Conservation (phyloP, 2,329 filamentous ascomycete genomes). For the Fusarium brevicatenulatum region DNA sequence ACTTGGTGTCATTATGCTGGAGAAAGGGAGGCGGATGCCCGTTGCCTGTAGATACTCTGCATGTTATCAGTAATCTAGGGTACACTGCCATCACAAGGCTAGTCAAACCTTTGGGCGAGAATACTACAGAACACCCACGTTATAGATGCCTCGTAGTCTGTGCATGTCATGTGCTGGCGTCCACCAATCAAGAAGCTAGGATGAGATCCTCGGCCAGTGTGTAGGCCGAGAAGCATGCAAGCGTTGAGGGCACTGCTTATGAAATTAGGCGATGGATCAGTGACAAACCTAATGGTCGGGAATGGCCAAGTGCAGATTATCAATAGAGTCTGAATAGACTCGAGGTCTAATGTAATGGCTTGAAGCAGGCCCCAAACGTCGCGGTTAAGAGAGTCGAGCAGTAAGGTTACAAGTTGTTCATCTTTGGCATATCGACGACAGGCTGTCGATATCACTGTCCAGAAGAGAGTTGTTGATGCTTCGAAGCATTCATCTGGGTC, state of each 20-base stretch:
- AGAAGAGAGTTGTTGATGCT: constrained; percentile 61
- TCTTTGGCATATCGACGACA: constrained; percentile 61
- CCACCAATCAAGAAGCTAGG: constrained; percentile 59
- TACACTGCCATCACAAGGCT: neutral
- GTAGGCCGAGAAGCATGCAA: constrained; percentile 60
- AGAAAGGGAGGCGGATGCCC: constrained; percentile 62
- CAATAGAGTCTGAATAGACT: constrained; percentile 63
- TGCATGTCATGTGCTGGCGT: constrained; percentile 55
- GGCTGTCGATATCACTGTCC: constrained; percentile 63
- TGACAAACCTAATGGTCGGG: constrained; percentile 61
- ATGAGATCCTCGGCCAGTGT: constrained; percentile 63
- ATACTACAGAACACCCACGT: constrained; percentile 66
- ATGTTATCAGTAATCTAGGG: constrained; percentile 3
- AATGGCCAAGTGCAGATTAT: constrained; percentile 63
- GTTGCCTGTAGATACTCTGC: constrained; percentile 51
- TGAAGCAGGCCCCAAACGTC: constrained; percentile 59
- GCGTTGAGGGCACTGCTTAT: constrained; percentile 59
- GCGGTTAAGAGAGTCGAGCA: constrained; percentile 58
- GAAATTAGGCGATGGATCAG: constrained; percentile 61
- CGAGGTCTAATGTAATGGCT: constrained; percentile 55
- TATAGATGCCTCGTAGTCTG: constrained; percentile 62
- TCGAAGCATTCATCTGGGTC: constrained; percentile 64
- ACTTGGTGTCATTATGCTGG: constrained; percentile 58
- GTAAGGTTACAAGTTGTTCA: constrained; percentile 53
- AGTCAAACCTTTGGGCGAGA: constrained; percentile 58